Percentiles rank a stretch among this genome's conserved stretches.
Conservation (phyloP, 371 early-diverging fungal genomes). For the Apophysomyces trapeziformis region DNA sequence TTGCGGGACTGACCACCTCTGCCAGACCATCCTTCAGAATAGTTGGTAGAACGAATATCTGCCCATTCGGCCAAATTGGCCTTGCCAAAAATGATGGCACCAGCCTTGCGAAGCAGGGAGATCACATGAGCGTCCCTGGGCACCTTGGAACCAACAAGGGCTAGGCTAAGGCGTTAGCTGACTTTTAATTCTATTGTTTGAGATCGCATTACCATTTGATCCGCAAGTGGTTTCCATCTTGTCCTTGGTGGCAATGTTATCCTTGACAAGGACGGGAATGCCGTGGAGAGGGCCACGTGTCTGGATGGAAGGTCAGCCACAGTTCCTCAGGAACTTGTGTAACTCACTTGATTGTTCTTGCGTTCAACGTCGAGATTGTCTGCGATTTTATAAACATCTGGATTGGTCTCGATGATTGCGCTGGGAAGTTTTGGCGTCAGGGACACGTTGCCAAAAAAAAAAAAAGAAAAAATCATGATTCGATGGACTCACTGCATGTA, state of each 20-base stretch:
- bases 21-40: constrained; percentile 24
- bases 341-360: constrained; percentile 1
- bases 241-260: constrained; percentile 67
- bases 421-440: neutral
- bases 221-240: constrained; percentile 19
- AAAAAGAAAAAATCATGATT: no score
- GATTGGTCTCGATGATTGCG: constrained; percentile 23
- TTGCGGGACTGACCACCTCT: constrained; percentile 25
- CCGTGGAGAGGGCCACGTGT: constrained; percentile 57
- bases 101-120: constrained; percentile 60
- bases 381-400: constrained; percentile 16
- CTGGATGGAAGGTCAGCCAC: neutral
- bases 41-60: constrained; percentile 15
- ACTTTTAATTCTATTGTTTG: neutral
- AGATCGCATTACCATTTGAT: constrained; percentile 12
- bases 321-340: neutral
- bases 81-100: constrained; percentile 80
- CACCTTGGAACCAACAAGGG: constrained; percentile 18
- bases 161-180: neutral
- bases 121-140: constrained; percentile 70
- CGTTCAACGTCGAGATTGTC: constrained; percentile 18
- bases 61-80: constrained; percentile 93
- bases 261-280: constrained; percentile 71
- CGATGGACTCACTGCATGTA: constrained; percentile 13
- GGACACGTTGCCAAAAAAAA: neutral